Evolutionary conservation across 164 flowering plant genomes (phyloP), one percentile per base, ranked within the genome.

Genomic region (Liriodendron chinense): DNA sequence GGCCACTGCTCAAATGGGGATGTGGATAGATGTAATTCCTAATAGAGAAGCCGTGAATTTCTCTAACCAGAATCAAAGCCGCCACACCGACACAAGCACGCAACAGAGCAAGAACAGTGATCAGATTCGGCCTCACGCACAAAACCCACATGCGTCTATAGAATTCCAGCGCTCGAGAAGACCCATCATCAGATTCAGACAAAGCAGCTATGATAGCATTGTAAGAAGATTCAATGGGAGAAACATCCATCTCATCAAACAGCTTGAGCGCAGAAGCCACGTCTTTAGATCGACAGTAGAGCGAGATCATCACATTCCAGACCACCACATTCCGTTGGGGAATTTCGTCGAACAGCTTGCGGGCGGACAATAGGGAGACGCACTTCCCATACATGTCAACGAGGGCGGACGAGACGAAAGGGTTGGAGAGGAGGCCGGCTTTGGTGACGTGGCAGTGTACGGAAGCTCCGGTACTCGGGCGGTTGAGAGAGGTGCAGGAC

Each of bases 331-430:
- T 89, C 74, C 88, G 65, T 9, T 82, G 74, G 56, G 87, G 81
- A 78, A 81, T 83, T 89, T 89, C 92, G 23, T 92, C 91, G 76
- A 92, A 90, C 89, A 90, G 16, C 21, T 82, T 74, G 49, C 91
- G 90, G 1, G 96, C 92, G 0, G 70, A 28, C 0, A 68, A 16
- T 12, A 85, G 9, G 1, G 88, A 87, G 34, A 78, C 72, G 78
- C 90, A 91, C 77, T 89, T 88, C 0, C 92, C 96, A 7, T 90
- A 89, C 86, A 89, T 77, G 65, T 85, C 86, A 9, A 90, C 80
- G 2, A 92, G 86, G 24, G 89, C 90, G 71, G 85, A 86, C 24
- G 85, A 87, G 4, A 90, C 83, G 65, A 87, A 92, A 2, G 89
- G 86, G 83, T 88, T 90, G 16, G 82, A 62, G 64, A 85, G 70